Percentiles rank a stretch among this genome's conserved stretches.
phyloP scores from a whole-genome alignment of 1,284 basidiomycete genomes.

The Clitocybe nebularis region DNA sequence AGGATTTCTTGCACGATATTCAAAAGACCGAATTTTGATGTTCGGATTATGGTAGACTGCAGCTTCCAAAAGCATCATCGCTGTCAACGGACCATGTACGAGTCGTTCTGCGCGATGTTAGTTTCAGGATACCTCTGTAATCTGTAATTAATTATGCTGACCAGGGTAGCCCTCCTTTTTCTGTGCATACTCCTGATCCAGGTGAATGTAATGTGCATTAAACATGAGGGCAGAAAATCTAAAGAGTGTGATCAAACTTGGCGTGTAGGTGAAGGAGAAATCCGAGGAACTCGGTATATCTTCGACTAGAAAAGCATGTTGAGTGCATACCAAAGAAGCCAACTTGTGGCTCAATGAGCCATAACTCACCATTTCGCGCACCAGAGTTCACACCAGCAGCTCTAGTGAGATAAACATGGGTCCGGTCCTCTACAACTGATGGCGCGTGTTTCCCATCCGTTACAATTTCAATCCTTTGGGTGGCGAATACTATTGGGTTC shows the following conservation, averaged over 20 bases:
- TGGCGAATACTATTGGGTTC: constrained; percentile 75
- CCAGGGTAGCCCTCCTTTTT: constrained; percentile 72
- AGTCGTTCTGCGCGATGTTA: constrained; percentile 52
- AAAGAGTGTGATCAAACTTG: constrained; percentile 71
- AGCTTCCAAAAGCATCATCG: constrained; percentile 71
- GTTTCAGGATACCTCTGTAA: constrained; percentile 1
- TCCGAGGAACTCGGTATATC: constrained; percentile 47
- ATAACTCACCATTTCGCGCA: constrained; percentile 40
- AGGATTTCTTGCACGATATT: constrained; percentile 75
- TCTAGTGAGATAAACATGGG: constrained; percentile 68
- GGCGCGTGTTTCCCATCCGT: constrained; percentile 36
- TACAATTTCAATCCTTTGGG: constrained; percentile 54
- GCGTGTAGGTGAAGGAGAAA: constrained; percentile 63
- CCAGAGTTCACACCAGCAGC: constrained; percentile 19
- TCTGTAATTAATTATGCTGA: constrained; percentile 27
- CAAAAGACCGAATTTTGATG: constrained; percentile 47
- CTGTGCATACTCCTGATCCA: constrained; percentile 68
- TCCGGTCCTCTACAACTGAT: constrained; percentile 63
- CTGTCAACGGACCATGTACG: constrained; percentile 80
- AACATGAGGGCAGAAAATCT: constrained; percentile 83
- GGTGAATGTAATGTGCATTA: constrained; percentile 72
- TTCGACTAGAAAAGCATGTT: constrained; percentile 41
- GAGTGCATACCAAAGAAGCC: no score
- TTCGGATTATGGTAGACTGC: constrained; percentile 44
- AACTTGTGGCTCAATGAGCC: neutral